Evolutionary conservation across 495 filamentous ascomycete species (phyloP).

Genomic region (Apiosordaria backusii): DNA sequence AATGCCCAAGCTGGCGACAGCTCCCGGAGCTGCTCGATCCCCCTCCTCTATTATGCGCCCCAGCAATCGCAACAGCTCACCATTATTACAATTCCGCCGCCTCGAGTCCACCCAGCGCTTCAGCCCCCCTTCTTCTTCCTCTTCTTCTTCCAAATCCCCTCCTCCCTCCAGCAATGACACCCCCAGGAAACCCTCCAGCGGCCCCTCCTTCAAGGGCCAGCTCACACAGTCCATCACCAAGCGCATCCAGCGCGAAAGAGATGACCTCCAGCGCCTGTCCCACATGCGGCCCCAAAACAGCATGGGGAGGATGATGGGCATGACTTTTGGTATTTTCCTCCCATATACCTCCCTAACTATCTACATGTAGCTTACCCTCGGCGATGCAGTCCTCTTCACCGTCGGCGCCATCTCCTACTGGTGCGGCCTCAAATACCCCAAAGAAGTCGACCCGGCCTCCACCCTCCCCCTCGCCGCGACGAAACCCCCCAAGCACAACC

Average conservation of each 20-base stretch:
- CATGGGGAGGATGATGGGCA: slow-evolving; percentile 54
- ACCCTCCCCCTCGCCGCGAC: slow-evolving; percentile 65
- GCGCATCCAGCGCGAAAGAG: slow-evolving; percentile 70
- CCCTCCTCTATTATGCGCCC: slow-evolving; percentile 10
- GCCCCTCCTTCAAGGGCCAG: slow-evolving; percentile 73
- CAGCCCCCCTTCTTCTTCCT: slow-evolving; percentile 1
- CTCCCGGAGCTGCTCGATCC: slow-evolving; percentile 11
- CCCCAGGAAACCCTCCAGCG: slow-evolving; percentile 10
- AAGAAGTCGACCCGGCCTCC: slow-evolving; percentile 60
- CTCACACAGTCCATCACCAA: slow-evolving; percentile 78
- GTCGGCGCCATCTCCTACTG: slow-evolving; percentile 65
- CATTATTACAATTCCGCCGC: not conserved
- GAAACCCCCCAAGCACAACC: slow-evolving; percentile 63
- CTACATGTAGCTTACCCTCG: not conserved
- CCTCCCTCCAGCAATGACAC: too few species aligned
- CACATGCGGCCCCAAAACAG: slow-evolving; percentile 51
- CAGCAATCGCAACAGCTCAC: slow-evolving; percentile 6
- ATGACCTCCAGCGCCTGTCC: slow-evolving; percentile 63
- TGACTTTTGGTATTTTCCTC: slow-evolving; percentile 58
- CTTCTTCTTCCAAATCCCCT: slow-evolving; percentile 2
- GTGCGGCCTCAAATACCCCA: slow-evolving; percentile 60
- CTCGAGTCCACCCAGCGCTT: not conserved
- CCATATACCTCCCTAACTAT: not conserved
- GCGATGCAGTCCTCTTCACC: slow-evolving; percentile 54
- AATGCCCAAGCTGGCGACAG: slow-evolving; percentile 20